A percentile compares a stretch with the other conserved stretches of the same genome.
Evolutionary conservation across 345 rosid species (phyloP).

Genomic region (Eucalyptus marginata): DNA sequence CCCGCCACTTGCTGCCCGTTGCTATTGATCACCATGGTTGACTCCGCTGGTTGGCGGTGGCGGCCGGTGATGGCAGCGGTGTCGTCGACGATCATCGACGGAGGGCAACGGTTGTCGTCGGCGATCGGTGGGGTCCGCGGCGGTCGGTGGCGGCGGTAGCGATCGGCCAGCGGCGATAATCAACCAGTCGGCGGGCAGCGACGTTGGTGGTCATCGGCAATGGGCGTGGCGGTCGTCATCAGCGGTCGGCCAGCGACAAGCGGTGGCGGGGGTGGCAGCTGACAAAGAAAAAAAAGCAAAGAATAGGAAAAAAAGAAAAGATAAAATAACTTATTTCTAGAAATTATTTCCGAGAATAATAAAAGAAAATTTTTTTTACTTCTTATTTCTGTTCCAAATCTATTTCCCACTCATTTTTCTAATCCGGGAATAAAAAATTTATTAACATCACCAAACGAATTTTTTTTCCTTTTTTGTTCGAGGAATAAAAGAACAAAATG

Average conservation of each 20-base stretch:
- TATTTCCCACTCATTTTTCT: too few species aligned
- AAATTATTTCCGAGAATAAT: rapidly evolving
- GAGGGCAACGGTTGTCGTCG: rapidly evolving
- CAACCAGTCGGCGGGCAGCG: rapidly evolving
- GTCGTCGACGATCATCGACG: rapidly evolving
- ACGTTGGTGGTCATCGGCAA: too few species aligned
- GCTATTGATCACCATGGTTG: too few species aligned
- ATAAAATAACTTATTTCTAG: too few species aligned
- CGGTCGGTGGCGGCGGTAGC: rapidly evolving
- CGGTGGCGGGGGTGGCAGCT: rapidly evolving
- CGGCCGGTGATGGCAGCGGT: rapidly evolving
- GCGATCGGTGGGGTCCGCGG: rapidly evolving
- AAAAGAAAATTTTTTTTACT: too few species aligned
- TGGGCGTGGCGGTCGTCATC: rapidly evolving
- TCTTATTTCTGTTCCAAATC: too few species aligned
- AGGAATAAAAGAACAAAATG: rapidly evolving
- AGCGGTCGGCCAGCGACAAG: rapidly evolving
- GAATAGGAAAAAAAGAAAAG: too few species aligned
- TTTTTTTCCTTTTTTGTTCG: too few species aligned
- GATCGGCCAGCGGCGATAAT: rapidly evolving
- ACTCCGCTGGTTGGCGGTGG: too few species aligned
- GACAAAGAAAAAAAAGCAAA: too few species aligned
- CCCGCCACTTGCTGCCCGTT: too few species aligned
- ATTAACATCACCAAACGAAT: too few species aligned
- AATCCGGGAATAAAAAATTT: rapidly evolving